Evolutionary conservation across 2,329 filamentous ascomycete genomes (phyloP).

Genomic region (Trichoderma sp.): DNA sequence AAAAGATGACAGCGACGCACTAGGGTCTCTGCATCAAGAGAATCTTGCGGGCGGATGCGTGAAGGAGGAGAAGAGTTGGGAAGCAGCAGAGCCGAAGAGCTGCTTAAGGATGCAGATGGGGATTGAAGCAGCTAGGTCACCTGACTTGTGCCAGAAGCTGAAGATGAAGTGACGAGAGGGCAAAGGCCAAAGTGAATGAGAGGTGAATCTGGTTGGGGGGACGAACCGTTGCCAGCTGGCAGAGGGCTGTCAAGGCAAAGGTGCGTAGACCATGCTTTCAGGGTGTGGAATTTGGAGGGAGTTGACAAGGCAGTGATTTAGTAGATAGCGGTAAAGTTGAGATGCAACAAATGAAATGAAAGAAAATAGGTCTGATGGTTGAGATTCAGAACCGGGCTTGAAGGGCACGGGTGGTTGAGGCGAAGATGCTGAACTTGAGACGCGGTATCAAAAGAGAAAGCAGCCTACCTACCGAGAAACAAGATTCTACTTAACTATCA

Average conservation of each 20-base stretch:
- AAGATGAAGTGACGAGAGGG: neutral
- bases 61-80: neutral
- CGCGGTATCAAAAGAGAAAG: neutral
- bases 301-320: neutral
- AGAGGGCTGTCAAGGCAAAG: neutral
- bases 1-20: neutral
- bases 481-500: neutral
- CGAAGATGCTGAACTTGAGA: neutral
- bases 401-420: neutral
- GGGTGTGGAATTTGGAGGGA: neutral
- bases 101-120: neutral
- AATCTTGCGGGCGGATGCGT: neutral
- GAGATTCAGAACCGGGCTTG: neutral
- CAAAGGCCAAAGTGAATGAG: neutral
- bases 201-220: neutral
- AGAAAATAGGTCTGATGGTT: neutral
- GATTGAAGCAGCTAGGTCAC: neutral
- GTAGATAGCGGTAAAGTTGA: neutral
- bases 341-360: too few species aligned
- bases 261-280: neutral
- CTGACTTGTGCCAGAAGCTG: neutral
- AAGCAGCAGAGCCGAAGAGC: neutral
- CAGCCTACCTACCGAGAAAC: neutral
- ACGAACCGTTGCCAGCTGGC: neutral
- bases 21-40: neutral